phyloP scores from a whole-genome alignment of 1,139 yeast genomes.

The Entelexis sorbosivorans region DNA sequence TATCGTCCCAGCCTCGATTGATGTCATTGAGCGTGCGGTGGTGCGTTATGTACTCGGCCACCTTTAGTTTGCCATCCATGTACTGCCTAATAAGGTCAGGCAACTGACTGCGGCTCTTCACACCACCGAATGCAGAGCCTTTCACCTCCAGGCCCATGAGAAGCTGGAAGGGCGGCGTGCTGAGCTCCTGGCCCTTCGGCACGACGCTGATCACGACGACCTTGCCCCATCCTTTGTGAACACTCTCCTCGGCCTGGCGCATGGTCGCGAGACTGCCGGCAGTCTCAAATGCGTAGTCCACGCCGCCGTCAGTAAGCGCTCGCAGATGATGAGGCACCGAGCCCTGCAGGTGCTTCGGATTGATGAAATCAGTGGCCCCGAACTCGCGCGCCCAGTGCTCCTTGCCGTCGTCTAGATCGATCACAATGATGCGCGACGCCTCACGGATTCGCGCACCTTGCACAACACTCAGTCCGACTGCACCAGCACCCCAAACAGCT shows the following conservation, averaged over 20 bases:
- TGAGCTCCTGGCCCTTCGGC: constrained; percentile 91
- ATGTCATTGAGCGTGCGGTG: constrained; percentile 65
- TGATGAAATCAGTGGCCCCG: constrained; percentile 91
- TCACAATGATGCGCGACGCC: constrained; percentile 72
- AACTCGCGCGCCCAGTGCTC: constrained; percentile 76
- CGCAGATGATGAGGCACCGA: constrained; percentile 73
- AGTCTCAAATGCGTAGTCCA: constrained; percentile 92
- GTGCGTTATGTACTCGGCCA: constrained; percentile 91
- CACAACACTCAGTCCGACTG: constrained; percentile 89
- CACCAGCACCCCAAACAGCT: constrained; percentile 95
- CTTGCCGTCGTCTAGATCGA: constrained; percentile 78
- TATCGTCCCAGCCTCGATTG: constrained; percentile 83
- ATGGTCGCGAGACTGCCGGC: constrained; percentile 92
- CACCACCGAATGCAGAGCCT: constrained; percentile 98
- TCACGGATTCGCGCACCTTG: constrained; percentile 84
- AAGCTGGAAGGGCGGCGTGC: constrained; percentile 96
- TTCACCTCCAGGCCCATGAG: constrained; percentile 98
- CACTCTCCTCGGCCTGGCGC: constrained; percentile 92
- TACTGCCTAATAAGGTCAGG: constrained; percentile 84
- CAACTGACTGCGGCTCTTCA: constrained; percentile 91
- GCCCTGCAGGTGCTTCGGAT: constrained; percentile 50
- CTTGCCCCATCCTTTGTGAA: constrained; percentile 98
- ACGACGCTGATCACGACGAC: constrained; percentile 95
- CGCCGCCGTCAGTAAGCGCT: constrained; percentile 92
- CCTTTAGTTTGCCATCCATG: constrained; percentile 70